Evolutionary conservation across 805 yeast species (phyloP).

Genomic region (Jamesozyma jinghongensis): DNA sequence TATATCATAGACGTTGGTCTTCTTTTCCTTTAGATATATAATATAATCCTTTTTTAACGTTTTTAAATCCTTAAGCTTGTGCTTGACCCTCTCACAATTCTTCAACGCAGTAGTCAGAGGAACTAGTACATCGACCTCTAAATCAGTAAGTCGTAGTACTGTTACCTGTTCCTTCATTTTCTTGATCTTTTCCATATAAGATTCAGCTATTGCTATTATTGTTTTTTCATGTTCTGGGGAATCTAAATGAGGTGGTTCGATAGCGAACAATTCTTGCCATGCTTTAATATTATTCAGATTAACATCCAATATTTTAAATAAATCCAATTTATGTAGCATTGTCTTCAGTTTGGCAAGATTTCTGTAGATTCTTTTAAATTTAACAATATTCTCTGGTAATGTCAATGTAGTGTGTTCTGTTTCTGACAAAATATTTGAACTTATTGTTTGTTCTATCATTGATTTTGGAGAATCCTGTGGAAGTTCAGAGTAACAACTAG

Average conservation of each 20-base stretch:
- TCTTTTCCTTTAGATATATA: constrained; percentile 18
- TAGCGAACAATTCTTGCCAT: constrained; percentile 27
- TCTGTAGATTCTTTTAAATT: constrained; percentile 16
- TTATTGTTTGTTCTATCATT: too few relatives aligned
- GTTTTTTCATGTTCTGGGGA: constrained; percentile 8
- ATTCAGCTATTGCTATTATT: constrained; percentile 20
- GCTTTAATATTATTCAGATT: constrained; percentile 13
- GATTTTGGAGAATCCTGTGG: too few relatives aligned
- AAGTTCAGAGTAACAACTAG: constrained; percentile 3
- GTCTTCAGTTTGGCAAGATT: constrained; percentile 16
- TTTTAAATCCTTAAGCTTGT: constrained; percentile 26
- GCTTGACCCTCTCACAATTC: constrained; percentile 18
- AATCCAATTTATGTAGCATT: constrained; percentile 12
- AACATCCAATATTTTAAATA: constrained; percentile 14
- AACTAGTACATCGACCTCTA: constrained; percentile 22
- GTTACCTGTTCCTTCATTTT: constrained; percentile 25
- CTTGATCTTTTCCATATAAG: constrained; percentile 22
- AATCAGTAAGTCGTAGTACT: constrained; percentile 18
- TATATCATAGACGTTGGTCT: constrained; percentile 16
- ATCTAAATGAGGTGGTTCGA: background rate
- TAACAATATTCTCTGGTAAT: constrained; percentile 17
- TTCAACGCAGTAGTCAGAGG: constrained; percentile 23
- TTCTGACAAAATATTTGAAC: too few relatives aligned
- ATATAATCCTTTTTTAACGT: constrained; percentile 30
- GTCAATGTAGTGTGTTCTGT: too few relatives aligned